Base-by-base conservation (phyloP, 306 rosid species). In the Vachellia collinsii region DNA sequence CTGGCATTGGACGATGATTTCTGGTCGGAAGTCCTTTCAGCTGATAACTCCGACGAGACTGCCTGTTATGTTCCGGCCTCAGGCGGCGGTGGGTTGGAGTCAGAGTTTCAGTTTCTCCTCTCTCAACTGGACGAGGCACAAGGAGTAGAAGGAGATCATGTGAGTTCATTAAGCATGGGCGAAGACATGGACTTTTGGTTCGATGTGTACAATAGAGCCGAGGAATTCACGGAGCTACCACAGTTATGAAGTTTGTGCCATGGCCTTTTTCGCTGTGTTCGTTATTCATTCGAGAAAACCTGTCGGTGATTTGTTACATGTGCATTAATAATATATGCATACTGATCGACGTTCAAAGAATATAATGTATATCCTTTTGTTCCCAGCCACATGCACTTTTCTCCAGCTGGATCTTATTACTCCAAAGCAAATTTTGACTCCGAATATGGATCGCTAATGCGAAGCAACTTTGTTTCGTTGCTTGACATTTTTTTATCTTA, bases 11-110 rank as follows among this genome's bases (percentile, higher is more conserved):
- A 90, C 10, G 98, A 91, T 20, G 86, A 79, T 41, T 92, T 94
- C 25, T 91, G 97, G 98, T 80, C 86, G 4, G 95, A 91, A 79
- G 93, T 89, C 1, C 72, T 92, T 74, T 86, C 89, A 0, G 71
- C 87, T 11, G 87, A 83, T 51, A 80, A 79, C 44, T 81, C 86
- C 5, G 64, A 3, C 7, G 80, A 44, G 22, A 71, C 44, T 54
- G 42, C 69, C 0, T 74, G 54, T 56, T 56, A 56, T 62, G 42
- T 66, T 74, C 76, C 81, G 68, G 71, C 75, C 3, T 67, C 79
- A 3, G 37, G 65, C 3, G 65, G 58, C 44, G 81, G 9, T 39
- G 75, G 2, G 41, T 75, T 17, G 58, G 29, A 65, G 7, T 43
- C 16, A 17, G 22, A 23, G 37, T 42, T 81, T 80, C 79, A 79